Percentiles rank a stretch among this genome's conserved stretches.
phyloP scores from a whole-genome alignment of 768 basidiomycete genomes.

The Tulasnella sp. region DNA sequence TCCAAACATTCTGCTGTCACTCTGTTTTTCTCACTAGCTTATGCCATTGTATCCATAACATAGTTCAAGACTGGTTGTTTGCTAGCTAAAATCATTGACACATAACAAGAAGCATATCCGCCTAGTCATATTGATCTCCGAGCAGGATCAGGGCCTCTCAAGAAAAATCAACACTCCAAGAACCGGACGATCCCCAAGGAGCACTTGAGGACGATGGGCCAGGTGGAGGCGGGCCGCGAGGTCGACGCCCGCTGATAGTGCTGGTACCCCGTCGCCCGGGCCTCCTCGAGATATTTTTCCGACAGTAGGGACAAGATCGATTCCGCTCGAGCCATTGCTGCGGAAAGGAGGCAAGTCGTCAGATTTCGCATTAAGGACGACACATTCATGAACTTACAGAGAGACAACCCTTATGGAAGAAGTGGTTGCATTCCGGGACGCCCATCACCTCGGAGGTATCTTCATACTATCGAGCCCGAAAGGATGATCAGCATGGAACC shows the following conservation, averaged over 20 bases:
- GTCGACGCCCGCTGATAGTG: neutral
- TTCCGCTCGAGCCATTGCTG: constrained; percentile 83
- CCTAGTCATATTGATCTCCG: neutral
- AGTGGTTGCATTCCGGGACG: constrained; percentile 72
- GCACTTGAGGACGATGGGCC: neutral
- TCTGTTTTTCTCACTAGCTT: neutral
- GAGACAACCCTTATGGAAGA: constrained; percentile 77
- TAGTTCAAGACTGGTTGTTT: neutral
- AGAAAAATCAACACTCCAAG: neutral
- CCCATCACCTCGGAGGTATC: constrained; percentile 65
- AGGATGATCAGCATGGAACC: neutral
- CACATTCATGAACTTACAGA: constrained; percentile 52
- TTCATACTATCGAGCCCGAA: constrained; percentile 56
- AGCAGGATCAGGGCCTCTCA: neutral
- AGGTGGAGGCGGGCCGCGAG: constrained; percentile 1
- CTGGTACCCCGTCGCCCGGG: neutral
- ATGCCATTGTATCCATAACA: neutral
- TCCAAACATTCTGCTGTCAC: neutral
- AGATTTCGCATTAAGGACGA: neutral
- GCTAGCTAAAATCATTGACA: neutral
- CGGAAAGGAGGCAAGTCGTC: constrained; percentile 32
- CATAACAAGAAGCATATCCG: neutral
- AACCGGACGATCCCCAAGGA: neutral
- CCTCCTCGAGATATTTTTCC: constrained; percentile 40
- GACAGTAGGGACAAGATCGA: constrained; percentile 80